Base-by-base conservation (phyloP, 2,329 filamentous ascomycete species). In the Proliferodiscus dingleyae region DNA sequence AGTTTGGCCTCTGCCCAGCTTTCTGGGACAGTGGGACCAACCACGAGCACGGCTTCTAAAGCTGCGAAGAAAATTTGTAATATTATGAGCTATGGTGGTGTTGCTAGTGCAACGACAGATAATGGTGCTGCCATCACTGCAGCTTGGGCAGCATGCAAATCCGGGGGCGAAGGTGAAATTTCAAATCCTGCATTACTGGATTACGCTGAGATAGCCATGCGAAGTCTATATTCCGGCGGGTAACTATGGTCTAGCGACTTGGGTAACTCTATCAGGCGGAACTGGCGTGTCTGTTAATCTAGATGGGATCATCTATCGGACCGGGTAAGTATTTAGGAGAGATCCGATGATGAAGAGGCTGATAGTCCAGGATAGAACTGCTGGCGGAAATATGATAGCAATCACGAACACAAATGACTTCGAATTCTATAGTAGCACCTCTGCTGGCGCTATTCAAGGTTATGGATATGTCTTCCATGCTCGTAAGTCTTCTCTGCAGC, bases 371-470 rank as follows among this genome's bases (percentile, higher is more conserved):
- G 19, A 9, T 43, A 56, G 48, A 13, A 55, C 45, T 13, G 68
- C 57, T 5, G 69, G 63, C 3, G 73, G 73, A 2, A 77, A 77
- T 52, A 78, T 77, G 74, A 70, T 78, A 46, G 68, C 68, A 49
- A 65, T 77, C 41, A 65, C 73, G 49, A 68, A 73, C 49, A 65
- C 68, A 9, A 66, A 63, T 40, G 73, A 78, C 52, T 75, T 78
- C 41, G 75, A 78, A 53, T 53, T 78, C 46, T 77, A 74, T 59
- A 75, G 72, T 33, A 70, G 67, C 34, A 76, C 66, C 9, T 71
- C 70, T 15, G 64, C 67, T 46, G 75, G 74, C 45, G 74, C 74
- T 16, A 63, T 78, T 16, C 75, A 78, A 58, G 74, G 74, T 15
- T 68, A 69, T 39, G 74, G 74, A 11, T 78, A 74, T 56, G 59